These are phyloP conservation scores for Ogataea pilisensis DNA, from an alignment of 805 yeast genomes.

Conservation along the genomic window DNA sequence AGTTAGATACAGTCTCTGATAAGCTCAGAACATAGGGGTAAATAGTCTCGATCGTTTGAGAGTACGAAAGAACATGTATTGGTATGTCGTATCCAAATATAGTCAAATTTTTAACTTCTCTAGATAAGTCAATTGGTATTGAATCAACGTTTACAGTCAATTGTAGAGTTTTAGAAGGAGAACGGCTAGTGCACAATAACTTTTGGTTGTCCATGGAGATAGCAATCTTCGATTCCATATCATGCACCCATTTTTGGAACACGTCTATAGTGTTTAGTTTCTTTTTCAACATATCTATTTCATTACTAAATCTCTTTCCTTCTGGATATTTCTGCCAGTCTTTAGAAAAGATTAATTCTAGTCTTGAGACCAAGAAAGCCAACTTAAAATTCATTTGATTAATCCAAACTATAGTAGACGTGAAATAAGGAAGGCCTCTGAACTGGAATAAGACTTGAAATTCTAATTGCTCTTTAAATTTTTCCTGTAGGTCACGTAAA, in stretches of 20 bases:
- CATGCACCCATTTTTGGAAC: slow-evolving; percentile 46
- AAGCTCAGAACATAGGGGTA: slow-evolving; percentile 56
- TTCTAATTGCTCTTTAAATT: slow-evolving; percentile 29
- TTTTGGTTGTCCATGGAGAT: slow-evolving; percentile 11
- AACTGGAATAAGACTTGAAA: slow-evolving; percentile 33
- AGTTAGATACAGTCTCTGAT: slow-evolving; percentile 44
- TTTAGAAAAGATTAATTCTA: slow-evolving; percentile 51
- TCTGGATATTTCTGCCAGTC: slow-evolving; percentile 63
- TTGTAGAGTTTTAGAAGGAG: slow-evolving; percentile 17
- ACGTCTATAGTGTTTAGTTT: slow-evolving; percentile 41
- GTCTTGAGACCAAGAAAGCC: slow-evolving; percentile 35
- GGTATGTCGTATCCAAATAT: slow-evolving; percentile 57
- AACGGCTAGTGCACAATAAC: slow-evolving; percentile 36
- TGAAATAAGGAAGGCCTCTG: slow-evolving; percentile 44
- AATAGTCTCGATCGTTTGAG: slow-evolving; percentile 47
- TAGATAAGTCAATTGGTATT: slow-evolving; percentile 37
- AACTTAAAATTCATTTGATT: slow-evolving; percentile 46
- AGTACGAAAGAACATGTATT: slow-evolving; percentile 38
- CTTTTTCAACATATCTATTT: slow-evolving; percentile 40
- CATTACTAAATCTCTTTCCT: slow-evolving; percentile 58
- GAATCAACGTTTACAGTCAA: slow-evolving; percentile 51
- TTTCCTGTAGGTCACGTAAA: slow-evolving; percentile 38
- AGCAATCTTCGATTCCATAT: slow-evolving; percentile 5
- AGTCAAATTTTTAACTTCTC: slow-evolving; percentile 50
- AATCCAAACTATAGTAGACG: slow-evolving; percentile 49